These are phyloP conservation scores for Linanthus parryae DNA, from an alignment of 148 eudicot species.

Conservation along the genomic window DNA sequence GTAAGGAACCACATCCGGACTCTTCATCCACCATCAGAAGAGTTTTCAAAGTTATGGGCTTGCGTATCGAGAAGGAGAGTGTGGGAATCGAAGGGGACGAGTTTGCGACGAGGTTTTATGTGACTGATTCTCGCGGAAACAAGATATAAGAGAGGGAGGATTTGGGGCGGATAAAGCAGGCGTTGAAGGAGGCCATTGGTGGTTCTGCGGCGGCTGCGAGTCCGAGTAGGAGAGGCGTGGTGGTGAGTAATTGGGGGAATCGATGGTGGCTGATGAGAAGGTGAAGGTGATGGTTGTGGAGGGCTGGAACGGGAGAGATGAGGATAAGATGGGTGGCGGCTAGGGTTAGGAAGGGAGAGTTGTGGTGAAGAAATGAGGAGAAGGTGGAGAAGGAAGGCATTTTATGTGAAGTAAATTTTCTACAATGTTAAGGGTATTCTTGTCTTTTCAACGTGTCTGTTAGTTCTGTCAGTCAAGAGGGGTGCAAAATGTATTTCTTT, in stretches of 20 bases:
- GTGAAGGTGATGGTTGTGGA: conserved; percentile 22
- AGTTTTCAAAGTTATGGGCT: conserved; percentile 14
- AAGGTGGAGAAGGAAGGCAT: too few species aligned
- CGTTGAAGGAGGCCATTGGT: conserved; percentile 14
- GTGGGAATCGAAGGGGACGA: conserved; percentile 9
- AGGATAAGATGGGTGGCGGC: too few species aligned
- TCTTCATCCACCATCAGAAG: too few species aligned
- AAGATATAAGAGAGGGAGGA: conserved; percentile 8
- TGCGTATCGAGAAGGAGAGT: conserved; percentile 7
- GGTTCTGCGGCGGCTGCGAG: neutral
- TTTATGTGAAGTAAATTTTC: too few species aligned
- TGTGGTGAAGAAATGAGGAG: too few species aligned
- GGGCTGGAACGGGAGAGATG: too few species aligned
- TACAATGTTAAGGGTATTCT: too few species aligned
- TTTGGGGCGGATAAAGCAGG: conserved; percentile 16
- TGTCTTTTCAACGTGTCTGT: too few species aligned
- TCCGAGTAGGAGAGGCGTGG: conserved; percentile 10
- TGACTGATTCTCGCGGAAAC: conserved; percentile 11
- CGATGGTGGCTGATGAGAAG: conserved; percentile 5
- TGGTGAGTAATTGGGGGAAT: conserved; percentile 2
- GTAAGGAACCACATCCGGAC: too few species aligned
- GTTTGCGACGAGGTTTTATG: conserved; percentile 11
- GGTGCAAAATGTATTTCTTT: too few species aligned
- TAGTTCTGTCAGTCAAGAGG: too few species aligned
- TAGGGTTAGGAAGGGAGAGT: too few species aligned